phyloP scores from a whole-genome alignment of 2,329 filamentous ascomycete genomes.

The Aspergillus pseudoterreus region DNA sequence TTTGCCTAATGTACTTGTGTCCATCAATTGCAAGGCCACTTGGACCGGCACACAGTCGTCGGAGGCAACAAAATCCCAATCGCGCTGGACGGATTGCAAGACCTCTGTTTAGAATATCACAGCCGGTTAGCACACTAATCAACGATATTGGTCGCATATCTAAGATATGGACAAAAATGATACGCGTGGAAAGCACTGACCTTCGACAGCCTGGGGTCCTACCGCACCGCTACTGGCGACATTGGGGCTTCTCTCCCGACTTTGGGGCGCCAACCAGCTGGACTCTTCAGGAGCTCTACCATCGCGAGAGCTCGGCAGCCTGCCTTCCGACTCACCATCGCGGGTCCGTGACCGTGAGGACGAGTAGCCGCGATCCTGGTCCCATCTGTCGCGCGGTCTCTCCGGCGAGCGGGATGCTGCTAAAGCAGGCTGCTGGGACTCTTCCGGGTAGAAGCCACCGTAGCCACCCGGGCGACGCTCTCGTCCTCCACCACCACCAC shows the following conservation, averaged over 20 bases:
- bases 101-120: constrained; percentile 46
- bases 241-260: constrained; percentile 14
- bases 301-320: constrained; percentile 24
- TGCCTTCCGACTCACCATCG: constrained; percentile 27
- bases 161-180: neutral
- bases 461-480: constrained; percentile 43
- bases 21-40: constrained; percentile 89
- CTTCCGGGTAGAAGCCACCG: constrained; percentile 39
- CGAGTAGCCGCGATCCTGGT: constrained; percentile 29
- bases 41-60: constrained; percentile 90
- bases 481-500: constrained; percentile 20
- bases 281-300: constrained; percentile 22
- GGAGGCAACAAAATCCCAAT: constrained; percentile 90
- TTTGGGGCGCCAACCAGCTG: constrained; percentile 18
- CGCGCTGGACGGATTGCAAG: constrained; percentile 75
- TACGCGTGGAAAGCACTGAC: constrained; percentile 18
- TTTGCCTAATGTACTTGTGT: constrained; percentile 86
- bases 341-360: constrained; percentile 35
- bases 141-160: neutral
- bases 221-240: constrained; percentile 11
- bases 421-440: constrained; percentile 24
- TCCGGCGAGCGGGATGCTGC: constrained; percentile 29
- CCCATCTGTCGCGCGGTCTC: constrained; percentile 27
- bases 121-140: constrained; percentile 1
- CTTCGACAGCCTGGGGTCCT: constrained; percentile 36